A percentile compares a stretch with the other conserved stretches of the same genome.
These are phyloP conservation scores for Torrubiella hemipterigena DNA, from an alignment of 2,329 filamentous ascomycete genomes.

Conservation along the genomic window DNA sequence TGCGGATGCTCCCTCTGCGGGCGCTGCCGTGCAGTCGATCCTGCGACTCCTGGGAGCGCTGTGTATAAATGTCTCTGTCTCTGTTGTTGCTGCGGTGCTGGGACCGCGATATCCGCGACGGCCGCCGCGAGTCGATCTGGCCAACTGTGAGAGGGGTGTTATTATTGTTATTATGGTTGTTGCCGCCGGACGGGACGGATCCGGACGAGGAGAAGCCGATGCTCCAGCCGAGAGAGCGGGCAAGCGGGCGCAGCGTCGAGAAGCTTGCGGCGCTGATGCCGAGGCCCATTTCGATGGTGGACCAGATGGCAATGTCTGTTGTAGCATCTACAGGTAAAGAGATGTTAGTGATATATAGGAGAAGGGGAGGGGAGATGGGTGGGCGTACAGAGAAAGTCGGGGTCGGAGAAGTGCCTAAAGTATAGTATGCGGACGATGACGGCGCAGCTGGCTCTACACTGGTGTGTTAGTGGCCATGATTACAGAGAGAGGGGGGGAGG, in stretches of 20 bases:
- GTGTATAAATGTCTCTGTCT: too few species aligned
- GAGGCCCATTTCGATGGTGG: slow-evolving; percentile 28
- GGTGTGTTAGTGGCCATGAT: slow-evolving; percentile 1
- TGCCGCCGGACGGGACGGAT: not conserved
- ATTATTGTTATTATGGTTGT: not conserved
- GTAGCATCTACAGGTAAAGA: slow-evolving; percentile 16
- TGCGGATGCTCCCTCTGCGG: too few species aligned
- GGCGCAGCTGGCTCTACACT: slow-evolving; percentile 23
- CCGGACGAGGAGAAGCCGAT: slow-evolving; percentile 1
- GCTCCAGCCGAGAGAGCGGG: slow-evolving; percentile 1
- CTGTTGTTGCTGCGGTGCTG: too few species aligned
- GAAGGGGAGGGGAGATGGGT: not conserved
- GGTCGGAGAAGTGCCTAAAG: slow-evolving; percentile 17
- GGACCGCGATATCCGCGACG: too few species aligned
- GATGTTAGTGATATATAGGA: not conserved
- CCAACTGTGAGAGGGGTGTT: too few species aligned
- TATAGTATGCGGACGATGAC: slow-evolving; percentile 25
- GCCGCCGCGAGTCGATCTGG: too few species aligned
- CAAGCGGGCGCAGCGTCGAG: slow-evolving; percentile 28
- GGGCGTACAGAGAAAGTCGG: slow-evolving; percentile 25
- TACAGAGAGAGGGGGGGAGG: not conserved
- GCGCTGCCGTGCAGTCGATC: too few species aligned
- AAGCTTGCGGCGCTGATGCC: slow-evolving; percentile 30
- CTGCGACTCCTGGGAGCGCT: too few species aligned
- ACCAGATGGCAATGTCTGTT: slow-evolving; percentile 30